Percentiles rank a stretch among this genome's conserved stretches.
phyloP scores from a whole-genome alignment of 768 basidiomycete genomes.

The Candolleomyces eurysporus region DNA sequence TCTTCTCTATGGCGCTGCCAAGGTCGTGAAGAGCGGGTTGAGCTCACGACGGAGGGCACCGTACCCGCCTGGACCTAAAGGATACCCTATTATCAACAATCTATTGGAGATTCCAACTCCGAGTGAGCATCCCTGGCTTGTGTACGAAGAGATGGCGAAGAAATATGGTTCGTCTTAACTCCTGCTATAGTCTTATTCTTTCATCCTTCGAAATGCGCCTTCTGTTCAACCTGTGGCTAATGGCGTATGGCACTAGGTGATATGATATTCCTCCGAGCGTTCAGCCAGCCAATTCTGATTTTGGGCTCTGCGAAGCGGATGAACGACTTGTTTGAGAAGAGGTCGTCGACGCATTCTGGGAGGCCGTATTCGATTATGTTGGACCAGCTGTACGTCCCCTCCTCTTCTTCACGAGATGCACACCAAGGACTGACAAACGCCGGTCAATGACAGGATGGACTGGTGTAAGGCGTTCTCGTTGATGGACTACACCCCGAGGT shows the following conservation, averaged over 20 bases:
- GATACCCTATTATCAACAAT: not conserved
- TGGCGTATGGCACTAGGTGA: constrained; percentile 35
- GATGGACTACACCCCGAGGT: not conserved
- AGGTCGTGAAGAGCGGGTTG: too few species aligned
- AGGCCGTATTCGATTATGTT: not conserved
- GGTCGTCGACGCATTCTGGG: constrained; percentile 48
- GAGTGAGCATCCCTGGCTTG: constrained; percentile 13
- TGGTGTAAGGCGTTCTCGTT: not conserved
- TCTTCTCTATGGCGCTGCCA: too few species aligned
- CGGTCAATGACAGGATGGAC: not conserved
- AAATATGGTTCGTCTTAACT: constrained; percentile 12
- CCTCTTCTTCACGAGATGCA: not conserved
- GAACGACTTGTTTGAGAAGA: constrained; percentile 53
- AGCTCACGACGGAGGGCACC: not conserved
- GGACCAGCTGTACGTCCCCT: not conserved
- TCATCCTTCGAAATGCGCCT: too few species aligned
- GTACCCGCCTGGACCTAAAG: not conserved
- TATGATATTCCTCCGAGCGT: constrained; percentile 47
- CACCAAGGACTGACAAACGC: not conserved
- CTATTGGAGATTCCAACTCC: constrained; percentile 8
- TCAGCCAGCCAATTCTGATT: constrained; percentile 31
- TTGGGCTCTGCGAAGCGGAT: constrained; percentile 28
- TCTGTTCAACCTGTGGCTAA: not conserved
- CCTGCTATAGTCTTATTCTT: not conserved
- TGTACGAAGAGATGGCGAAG: constrained; percentile 16